Percentiles rank a stretch among this genome's conserved stretches.
Conservation (phyloP, 257 asterid genomes). For the Penstemon barbatus region DNA sequence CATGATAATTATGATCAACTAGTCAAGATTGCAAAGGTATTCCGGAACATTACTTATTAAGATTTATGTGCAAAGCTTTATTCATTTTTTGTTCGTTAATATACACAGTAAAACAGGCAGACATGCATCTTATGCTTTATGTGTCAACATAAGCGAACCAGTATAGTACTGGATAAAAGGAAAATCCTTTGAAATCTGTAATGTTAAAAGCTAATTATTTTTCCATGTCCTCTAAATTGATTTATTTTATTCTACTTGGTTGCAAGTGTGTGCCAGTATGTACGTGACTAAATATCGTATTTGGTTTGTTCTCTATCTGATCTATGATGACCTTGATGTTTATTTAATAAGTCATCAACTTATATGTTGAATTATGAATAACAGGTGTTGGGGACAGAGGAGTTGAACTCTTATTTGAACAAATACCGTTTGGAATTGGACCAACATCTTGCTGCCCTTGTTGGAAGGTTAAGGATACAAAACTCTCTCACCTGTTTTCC, state of each 20-base stretch:
- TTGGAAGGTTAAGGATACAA: constrained; percentile 53
- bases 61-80: neutral
- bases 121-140: neutral
- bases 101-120: too few relatives aligned
- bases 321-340: too few relatives aligned
- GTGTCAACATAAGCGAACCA: too few relatives aligned
- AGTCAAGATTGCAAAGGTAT: constrained; percentile 90
- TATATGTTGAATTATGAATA: constrained; percentile 3
- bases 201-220: too few relatives aligned
- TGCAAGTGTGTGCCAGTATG: neutral
- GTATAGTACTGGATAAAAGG: too few relatives aligned
- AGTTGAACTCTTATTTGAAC: constrained; percentile 64
- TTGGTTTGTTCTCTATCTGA: neutral
- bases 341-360: too few relatives aligned
- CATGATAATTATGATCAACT: constrained; percentile 90
- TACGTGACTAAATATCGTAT: neutral
- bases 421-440: constrained; percentile 73
- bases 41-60: neutral
- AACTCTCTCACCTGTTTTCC: neutral
- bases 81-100: neutral
- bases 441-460: constrained; percentile 71
- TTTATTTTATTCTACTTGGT: neutral
- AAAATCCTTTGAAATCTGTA: too few relatives aligned
- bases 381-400: constrained; percentile 84
- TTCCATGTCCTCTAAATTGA: too few relatives aligned